Percentiles rank a stretch among this genome's conserved stretches.
Evolutionary conservation across 2,329 filamentous ascomycete species (phyloP).

Genomic region (Gliomastix tumulicola): DNA sequence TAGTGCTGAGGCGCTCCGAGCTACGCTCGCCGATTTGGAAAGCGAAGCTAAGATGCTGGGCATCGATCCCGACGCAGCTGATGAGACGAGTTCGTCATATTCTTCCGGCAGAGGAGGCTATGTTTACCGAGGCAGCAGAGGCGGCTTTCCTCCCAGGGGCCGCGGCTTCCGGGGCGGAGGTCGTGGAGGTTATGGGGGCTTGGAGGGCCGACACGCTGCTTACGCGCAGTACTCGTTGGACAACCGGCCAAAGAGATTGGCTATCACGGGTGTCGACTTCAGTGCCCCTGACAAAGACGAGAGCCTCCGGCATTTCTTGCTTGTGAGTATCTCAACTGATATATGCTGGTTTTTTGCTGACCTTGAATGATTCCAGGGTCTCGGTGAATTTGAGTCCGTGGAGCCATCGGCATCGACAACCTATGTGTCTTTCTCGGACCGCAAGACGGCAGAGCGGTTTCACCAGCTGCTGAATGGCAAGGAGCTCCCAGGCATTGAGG

Average conservation of each 20-base stretch:
- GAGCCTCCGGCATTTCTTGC: constrained; percentile 61
- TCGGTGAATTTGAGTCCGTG: constrained; percentile 56
- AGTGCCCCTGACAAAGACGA: constrained; percentile 59
- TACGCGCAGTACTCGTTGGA: constrained; percentile 64
- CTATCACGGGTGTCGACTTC: constrained; percentile 57
- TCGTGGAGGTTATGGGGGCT: constrained; percentile 31
- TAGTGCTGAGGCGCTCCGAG: constrained; percentile 59
- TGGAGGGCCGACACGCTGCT: constrained; percentile 42
- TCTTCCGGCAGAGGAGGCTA: constrained; percentile 25
- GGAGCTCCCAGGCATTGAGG: constrained; percentile 54
- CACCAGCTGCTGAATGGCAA: constrained; percentile 50
- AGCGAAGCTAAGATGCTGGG: constrained; percentile 65
- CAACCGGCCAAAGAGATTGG: constrained; percentile 65
- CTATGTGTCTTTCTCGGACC: constrained; percentile 57
- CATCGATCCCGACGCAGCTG: constrained; percentile 50
- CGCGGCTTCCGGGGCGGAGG: constrained; percentile 23
- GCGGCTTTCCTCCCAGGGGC: constrained; percentile 23
- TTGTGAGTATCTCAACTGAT: constrained; percentile 51
- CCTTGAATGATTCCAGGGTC: constrained; percentile 41
- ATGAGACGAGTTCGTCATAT: constrained; percentile 3
- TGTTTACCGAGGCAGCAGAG: constrained; percentile 25
- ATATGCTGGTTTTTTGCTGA: not conserved
- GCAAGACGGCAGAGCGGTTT: constrained; percentile 65
- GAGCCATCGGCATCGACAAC: constrained; percentile 33
- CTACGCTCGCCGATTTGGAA: constrained; percentile 65